A percentile compares a stretch with the other conserved stretches of the same genome.
These are phyloP conservation scores for Andrographis paniculata DNA, from an alignment of 305 asterid species.

Conservation along the genomic window DNA sequence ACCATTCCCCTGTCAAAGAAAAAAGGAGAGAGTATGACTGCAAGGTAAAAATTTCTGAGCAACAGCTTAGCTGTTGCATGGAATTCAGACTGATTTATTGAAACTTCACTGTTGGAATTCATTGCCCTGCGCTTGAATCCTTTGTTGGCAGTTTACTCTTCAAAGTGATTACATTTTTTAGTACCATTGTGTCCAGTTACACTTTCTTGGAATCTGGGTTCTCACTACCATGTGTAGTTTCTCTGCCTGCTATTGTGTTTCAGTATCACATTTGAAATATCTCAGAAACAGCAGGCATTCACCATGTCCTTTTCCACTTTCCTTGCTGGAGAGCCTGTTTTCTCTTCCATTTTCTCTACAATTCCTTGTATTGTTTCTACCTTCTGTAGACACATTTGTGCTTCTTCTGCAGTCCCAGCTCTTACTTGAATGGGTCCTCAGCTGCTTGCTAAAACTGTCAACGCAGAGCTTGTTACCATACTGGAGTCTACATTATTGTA, in stretches of 20 bases:
- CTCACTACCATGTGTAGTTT: slow-evolving; percentile 13
- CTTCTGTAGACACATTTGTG: too few relatives aligned
- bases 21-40: slow-evolving; percentile 90
- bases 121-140: slow-evolving; percentile 13
- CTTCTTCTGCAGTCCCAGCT: neutral
- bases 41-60: slow-evolving; percentile 73
- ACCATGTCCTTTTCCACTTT: neutral
- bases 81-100: slow-evolving; percentile 26
- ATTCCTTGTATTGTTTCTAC: too few relatives aligned
- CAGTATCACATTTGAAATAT: slow-evolving; percentile 4
- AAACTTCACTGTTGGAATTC: slow-evolving; percentile 20
- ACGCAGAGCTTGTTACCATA: slow-evolving; percentile 11
- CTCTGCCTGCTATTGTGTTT: slow-evolving; percentile 15
- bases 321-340: too few relatives aligned
- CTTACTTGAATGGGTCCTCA: neutral
- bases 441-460: neutral
- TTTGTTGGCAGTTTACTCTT: slow-evolving; percentile 16
- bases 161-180: neutral
- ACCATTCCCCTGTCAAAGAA: slow-evolving; percentile 85
- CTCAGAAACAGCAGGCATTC: neutral
- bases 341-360: too few relatives aligned
- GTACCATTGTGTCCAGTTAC: neutral
- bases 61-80: slow-evolving; percentile 41
- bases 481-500: neutral
- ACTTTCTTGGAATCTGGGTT: slow-evolving; percentile 14